Conservation (phyloP, 345 rosid species). For the Lepidium africanum region DNA sequence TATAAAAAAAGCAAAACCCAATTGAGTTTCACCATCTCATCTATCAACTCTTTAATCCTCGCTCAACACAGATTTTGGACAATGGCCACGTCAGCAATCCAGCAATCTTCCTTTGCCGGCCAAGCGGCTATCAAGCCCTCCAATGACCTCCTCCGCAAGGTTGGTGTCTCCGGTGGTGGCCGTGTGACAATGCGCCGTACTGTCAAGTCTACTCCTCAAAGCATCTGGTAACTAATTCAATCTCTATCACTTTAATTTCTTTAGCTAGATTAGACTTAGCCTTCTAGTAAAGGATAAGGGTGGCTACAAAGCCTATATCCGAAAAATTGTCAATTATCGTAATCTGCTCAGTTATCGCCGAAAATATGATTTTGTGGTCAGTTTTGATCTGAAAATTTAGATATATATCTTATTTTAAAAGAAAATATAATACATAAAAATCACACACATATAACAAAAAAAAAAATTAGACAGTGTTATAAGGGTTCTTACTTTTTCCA, state of each 20-base stretch:
- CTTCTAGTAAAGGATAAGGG: too few species aligned
- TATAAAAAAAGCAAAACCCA: slow-evolving; percentile 25
- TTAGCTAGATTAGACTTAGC: too few species aligned
- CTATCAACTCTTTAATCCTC: neutral
- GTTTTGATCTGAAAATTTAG: too few species aligned
- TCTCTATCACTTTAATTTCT: neutral
- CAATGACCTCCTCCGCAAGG: slow-evolving; percentile 66
- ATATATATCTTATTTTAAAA: too few species aligned
- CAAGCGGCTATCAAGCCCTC: slow-evolving; percentile 62
- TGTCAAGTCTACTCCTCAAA: slow-evolving; percentile 63
- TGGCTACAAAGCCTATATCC: too few species aligned
- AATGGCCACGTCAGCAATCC: slow-evolving; percentile 87
- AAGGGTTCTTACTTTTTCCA: too few species aligned
- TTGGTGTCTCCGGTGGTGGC: slow-evolving; percentile 52
- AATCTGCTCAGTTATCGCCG: too few species aligned
- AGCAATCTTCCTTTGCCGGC: slow-evolving; percentile 77
- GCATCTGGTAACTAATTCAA: slow-evolving; percentile 60
- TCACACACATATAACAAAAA: too few species aligned
- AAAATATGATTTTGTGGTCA: too few species aligned
- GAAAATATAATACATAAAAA: too few species aligned
- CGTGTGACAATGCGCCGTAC: slow-evolving; percentile 79
- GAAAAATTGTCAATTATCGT: too few species aligned
- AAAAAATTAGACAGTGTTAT: too few species aligned
- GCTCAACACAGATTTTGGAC: neutral
- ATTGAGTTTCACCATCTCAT: neutral